These are phyloP conservation scores for Iris macrosiphon DNA, from an alignment of 106 monocot species.

Conservation along the genomic window DNA sequence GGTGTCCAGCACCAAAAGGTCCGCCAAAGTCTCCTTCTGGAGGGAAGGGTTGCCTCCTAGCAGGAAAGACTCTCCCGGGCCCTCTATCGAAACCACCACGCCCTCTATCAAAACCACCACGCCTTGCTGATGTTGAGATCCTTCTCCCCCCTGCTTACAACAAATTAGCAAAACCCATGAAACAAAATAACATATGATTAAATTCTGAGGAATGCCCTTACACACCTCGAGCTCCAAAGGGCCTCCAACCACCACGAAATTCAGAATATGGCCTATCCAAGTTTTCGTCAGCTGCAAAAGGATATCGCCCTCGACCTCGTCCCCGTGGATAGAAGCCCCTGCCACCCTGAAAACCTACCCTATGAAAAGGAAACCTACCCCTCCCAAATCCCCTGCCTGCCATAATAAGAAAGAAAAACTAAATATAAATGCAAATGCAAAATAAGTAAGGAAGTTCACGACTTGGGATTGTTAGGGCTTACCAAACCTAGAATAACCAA, in stretches of 20 bases:
- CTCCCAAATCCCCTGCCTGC: slow-evolving; percentile 67
- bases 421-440: slow-evolving; percentile 6
- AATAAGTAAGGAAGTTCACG: not conserved
- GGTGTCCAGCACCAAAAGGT: slow-evolving; percentile 30
- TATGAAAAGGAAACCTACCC: slow-evolving; percentile 39
- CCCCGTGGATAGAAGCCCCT: slow-evolving; percentile 42
- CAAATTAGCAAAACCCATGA: not conserved
- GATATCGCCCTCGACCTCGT: slow-evolving; percentile 50
- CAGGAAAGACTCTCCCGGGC: slow-evolving; percentile 30
- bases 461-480: not conserved
- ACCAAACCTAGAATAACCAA: slow-evolving; percentile 46
- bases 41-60: slow-evolving; percentile 34
- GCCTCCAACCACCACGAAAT: slow-evolving; percentile 36
- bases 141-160: slow-evolving; percentile 37
- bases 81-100: slow-evolving; percentile 45
- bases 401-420: slow-evolving; percentile 2
- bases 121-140: slow-evolving; percentile 22
- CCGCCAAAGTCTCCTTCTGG: slow-evolving; percentile 39
- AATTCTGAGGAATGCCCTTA: not conserved
- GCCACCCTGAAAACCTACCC: slow-evolving; percentile 50
- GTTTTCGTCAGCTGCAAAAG: slow-evolving; percentile 16
- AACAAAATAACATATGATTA: not conserved
- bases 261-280: slow-evolving; percentile 25
- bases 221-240: slow-evolving; percentile 51
- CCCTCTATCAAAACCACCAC: slow-evolving; percentile 42